Evolutionary conservation across 768 basidiomycete genomes (phyloP).

Genomic region (Omphalotus guepiniiformis): DNA sequence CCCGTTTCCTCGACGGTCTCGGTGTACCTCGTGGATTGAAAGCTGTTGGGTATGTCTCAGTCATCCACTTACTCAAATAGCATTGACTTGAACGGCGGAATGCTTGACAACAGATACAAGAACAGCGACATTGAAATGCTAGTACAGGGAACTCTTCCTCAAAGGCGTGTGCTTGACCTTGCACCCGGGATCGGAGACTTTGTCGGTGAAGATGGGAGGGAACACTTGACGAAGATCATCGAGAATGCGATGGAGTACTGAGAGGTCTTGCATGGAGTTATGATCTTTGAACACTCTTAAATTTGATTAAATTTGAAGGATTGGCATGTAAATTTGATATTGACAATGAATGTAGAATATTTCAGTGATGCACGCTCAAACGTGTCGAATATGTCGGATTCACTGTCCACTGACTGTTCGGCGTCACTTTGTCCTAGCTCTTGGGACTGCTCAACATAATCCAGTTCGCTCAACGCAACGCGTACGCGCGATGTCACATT

Average conservation of each 20-base stretch:
- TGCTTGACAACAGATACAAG: constrained; percentile 44
- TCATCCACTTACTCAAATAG: neutral
- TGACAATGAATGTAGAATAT: neutral
- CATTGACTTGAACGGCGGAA: neutral
- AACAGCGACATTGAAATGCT: constrained; percentile 63
- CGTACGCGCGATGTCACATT: neutral
- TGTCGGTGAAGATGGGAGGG: constrained; percentile 75
- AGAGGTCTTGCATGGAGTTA: constrained; percentile 16
- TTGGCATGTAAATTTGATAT: neutral
- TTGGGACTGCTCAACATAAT: too few relatives aligned
- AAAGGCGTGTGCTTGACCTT: constrained; percentile 86
- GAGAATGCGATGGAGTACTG: constrained; percentile 76
- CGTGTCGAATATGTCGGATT: neutral
- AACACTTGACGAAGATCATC: constrained; percentile 79
- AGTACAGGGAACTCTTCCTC: constrained; percentile 90
- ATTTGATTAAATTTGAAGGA: neutral
- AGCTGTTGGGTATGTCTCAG: constrained; percentile 56
- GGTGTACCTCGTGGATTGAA: constrained; percentile 84
- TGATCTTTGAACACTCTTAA: neutral
- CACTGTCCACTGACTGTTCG: neutral
- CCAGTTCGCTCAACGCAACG: too few relatives aligned
- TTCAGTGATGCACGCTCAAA: neutral
- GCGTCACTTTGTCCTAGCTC: too few relatives aligned
- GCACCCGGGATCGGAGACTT: constrained; percentile 88
- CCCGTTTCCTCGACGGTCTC: constrained; percentile 79